Percentiles rank a stretch among this genome's conserved stretches.
Conservation (phyloP, 2,329 filamentous ascomycete species). For the Monosporascus sp. region DNA sequence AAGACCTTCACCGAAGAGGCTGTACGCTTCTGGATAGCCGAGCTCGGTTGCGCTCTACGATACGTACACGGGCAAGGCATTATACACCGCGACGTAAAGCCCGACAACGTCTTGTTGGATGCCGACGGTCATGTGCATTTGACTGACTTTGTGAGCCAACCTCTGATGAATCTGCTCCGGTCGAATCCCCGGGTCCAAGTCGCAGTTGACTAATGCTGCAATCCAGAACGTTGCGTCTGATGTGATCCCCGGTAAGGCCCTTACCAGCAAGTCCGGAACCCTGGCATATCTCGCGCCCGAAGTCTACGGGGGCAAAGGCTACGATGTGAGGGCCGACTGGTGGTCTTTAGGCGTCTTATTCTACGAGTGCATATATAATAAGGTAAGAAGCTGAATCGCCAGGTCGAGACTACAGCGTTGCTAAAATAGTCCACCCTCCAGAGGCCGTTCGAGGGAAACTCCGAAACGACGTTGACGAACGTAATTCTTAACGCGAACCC, state of each 20-base stretch:
- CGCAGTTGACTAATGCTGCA: constrained; percentile 4
- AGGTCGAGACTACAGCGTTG: neutral
- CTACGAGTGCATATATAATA: constrained; percentile 99
- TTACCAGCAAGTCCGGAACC: constrained; percentile 95
- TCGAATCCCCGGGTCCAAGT: constrained; percentile 27
- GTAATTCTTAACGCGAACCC: constrained; percentile 78
- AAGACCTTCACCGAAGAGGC: constrained; percentile 98
- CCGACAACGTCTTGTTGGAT: constrained; percentile 84
- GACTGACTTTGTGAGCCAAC: constrained; percentile 79
- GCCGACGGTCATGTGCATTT: constrained; percentile 92
- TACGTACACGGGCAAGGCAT: constrained; percentile 85
- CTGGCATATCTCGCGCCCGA: constrained; percentile 93
- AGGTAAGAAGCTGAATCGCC: constrained; percentile 49
- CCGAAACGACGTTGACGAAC: constrained; percentile 71
- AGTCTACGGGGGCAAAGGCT: constrained; percentile 86
- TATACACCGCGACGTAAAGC: constrained; percentile 87
- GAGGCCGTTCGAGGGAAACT: constrained; percentile 90
- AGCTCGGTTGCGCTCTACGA: constrained; percentile 83
- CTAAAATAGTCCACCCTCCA: constrained; percentile 35
- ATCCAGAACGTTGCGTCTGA: constrained; percentile 91
- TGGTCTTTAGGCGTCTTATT: constrained; percentile 98
- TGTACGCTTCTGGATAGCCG: constrained; percentile 93
- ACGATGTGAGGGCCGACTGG: constrained; percentile 90
- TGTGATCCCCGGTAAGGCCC: constrained; percentile 70
- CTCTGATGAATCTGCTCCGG: neutral